phyloP scores from a whole-genome alignment of 148 eudicot species.

The Amaranthus cruentus region DNA sequence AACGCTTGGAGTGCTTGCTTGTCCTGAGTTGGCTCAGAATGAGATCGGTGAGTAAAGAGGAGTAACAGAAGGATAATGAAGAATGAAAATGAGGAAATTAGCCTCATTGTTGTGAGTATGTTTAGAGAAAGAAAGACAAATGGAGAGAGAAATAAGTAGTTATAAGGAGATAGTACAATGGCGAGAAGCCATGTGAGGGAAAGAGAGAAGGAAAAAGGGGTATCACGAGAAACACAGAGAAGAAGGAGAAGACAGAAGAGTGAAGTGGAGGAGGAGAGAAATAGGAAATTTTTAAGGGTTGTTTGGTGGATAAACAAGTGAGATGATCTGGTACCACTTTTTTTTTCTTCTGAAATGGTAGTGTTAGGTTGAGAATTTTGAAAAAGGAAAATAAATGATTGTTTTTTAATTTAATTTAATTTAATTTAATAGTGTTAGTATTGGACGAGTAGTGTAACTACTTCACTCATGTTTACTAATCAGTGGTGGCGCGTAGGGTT shows the following conservation, averaged over 20 bases:
- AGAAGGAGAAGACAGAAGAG: background rate
- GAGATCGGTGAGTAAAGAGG: background rate
- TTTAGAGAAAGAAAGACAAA: background rate
- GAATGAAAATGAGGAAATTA: background rate
- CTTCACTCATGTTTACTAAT: too few relatives aligned
- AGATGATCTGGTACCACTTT: too few relatives aligned
- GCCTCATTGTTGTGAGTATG: background rate
- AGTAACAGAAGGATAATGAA: background rate
- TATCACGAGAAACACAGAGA: background rate
- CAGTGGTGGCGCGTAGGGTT: too few relatives aligned
- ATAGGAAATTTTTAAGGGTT: too few relatives aligned
- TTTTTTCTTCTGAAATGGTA: too few relatives aligned
- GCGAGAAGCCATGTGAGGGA: constrained; percentile 22
- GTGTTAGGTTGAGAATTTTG: too few relatives aligned
- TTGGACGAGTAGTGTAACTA: too few relatives aligned
- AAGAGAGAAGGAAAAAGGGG: background rate
- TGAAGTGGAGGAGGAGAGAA: background rate
- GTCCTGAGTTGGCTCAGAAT: constrained; percentile 64
- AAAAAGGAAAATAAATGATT: too few relatives aligned
- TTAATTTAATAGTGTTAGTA: too few relatives aligned
- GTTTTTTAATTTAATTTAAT: too few relatives aligned
- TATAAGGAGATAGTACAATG: constrained; percentile 2
- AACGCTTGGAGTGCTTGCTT: constrained; percentile 65
- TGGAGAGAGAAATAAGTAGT: background rate
- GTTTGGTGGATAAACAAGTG: too few relatives aligned